Conservation (phyloP, 495 filamentous ascomycete genomes). For the Podospora pseudocomata region DNA sequence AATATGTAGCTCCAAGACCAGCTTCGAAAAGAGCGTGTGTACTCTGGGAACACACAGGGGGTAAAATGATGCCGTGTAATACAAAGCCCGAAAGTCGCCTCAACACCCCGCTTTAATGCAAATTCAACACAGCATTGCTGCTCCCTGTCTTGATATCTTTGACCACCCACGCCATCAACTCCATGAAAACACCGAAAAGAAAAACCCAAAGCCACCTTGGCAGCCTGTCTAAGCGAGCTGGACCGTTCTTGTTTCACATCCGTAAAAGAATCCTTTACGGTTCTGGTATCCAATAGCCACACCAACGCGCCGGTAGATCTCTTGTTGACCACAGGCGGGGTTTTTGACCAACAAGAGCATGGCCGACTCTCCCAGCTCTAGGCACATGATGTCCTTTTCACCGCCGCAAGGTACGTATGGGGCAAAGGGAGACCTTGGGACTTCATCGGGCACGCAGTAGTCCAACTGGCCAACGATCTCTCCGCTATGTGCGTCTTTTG, state of each 20-base stretch:
- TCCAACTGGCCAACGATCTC: constrained; percentile 34
- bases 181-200: neutral
- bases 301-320: constrained; percentile 24
- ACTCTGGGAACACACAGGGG: neutral
- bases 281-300: constrained; percentile 28
- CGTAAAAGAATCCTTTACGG: constrained; percentile 33
- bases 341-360: constrained; percentile 29
- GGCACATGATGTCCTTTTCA: constrained; percentile 29
- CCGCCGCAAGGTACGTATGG: constrained; percentile 23
- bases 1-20: neutral
- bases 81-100: neutral
- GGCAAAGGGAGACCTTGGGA: neutral
- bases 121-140: neutral
- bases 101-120: neutral
- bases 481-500: constrained; percentile 31
- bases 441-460: constrained; percentile 18
- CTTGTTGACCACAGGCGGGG: neutral
- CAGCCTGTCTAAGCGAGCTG: constrained; percentile 15
- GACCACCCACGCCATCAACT: neutral
- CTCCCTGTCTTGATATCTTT: neutral
- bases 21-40: neutral
- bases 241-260: constrained; percentile 23
- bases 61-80: neutral
- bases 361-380: constrained; percentile 33
- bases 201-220: neutral